phyloP scores from a whole-genome alignment of 2,329 filamentous ascomycete species.

The Beauveria rudraprayagi region DNA sequence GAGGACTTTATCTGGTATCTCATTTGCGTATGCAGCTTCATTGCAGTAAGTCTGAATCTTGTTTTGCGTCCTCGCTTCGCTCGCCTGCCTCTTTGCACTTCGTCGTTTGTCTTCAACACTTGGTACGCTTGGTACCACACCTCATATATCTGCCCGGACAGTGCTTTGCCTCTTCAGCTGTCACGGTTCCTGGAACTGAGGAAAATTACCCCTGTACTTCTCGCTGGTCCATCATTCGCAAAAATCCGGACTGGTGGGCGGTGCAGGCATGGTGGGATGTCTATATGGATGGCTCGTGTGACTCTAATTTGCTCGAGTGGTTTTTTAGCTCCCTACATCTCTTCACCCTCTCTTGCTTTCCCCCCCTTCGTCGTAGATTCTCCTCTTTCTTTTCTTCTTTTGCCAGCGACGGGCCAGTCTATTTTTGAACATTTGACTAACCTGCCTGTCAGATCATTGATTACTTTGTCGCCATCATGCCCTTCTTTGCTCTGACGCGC shows the following conservation, averaged over 20 bases:
- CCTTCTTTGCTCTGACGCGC: conserved; percentile 39
- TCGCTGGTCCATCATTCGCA: conserved; percentile 58
- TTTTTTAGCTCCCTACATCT: conserved; percentile 57
- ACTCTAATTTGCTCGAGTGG: conserved; percentile 50
- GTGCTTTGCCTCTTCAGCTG: conserved; percentile 56
- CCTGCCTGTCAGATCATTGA: conserved; percentile 20
- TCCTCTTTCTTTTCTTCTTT: background rate
- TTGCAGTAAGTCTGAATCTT: conserved; percentile 59
- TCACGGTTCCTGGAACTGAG: conserved; percentile 79
- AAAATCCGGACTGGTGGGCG: conserved; percentile 55
- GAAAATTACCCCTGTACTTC: conserved; percentile 67
- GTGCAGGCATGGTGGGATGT: conserved; percentile 70
- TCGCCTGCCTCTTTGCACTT: conserved; percentile 10
- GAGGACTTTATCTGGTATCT: conserved; percentile 79
- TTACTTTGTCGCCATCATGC: conserved; percentile 22
- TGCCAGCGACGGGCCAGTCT: background rate
- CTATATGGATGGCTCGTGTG: conserved; percentile 61
- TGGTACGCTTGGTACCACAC: conserved; percentile 20
- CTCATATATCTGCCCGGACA: conserved; percentile 75
- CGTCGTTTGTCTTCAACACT: conserved; percentile 7
- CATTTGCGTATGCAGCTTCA: conserved; percentile 60
- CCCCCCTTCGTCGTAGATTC: conserved; percentile 13
- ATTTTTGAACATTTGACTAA: conserved; percentile 9
- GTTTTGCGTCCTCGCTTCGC: conserved; percentile 16
- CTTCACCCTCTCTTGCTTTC: conserved; percentile 10